Percentiles rank a stretch among this genome's conserved stretches.
Evolutionary conservation across 2,329 filamentous ascomycete species (phyloP).

Genomic region (Didymella pinodella): DNA sequence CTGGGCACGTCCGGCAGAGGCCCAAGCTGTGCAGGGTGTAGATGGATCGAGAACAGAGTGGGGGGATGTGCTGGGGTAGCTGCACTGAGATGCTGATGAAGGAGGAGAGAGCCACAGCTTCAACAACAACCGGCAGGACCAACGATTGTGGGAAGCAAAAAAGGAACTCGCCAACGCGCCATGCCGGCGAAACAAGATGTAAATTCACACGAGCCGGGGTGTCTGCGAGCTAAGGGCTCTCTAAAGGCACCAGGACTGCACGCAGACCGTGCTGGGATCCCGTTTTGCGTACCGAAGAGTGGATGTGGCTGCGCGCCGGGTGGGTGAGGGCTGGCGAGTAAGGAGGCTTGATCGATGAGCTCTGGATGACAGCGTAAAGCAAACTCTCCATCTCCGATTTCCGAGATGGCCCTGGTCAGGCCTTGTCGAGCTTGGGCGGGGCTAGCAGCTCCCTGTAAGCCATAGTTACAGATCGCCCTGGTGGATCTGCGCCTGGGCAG

Average conservation of each 20-base stretch:
- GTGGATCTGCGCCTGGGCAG: slow-evolving; percentile 48
- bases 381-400: slow-evolving; percentile 46
- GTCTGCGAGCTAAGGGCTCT: slow-evolving; percentile 29
- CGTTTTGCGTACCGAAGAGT: slow-evolving; percentile 35
- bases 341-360: slow-evolving; percentile 28
- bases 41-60: slow-evolving; percentile 27
- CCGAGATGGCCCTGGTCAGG: slow-evolving; percentile 35
- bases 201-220: slow-evolving; percentile 32
- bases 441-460: slow-evolving; percentile 41
- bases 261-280: slow-evolving; percentile 36
- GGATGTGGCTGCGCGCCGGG: slow-evolving; percentile 48
- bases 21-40: slow-evolving; percentile 31
- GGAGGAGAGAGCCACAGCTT: slow-evolving; percentile 40
- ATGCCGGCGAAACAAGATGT: slow-evolving; percentile 44
- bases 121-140: slow-evolving; percentile 6
- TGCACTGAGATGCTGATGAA: slow-evolving; percentile 31
- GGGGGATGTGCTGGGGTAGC: slow-evolving; percentile 28
- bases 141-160: slow-evolving; percentile 36
- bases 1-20: slow-evolving; percentile 36
- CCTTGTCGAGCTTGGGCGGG: slow-evolving; percentile 35
- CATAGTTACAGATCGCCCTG: slow-evolving; percentile 50
- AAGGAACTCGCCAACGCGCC: slow-evolving; percentile 43
- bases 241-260: slow-evolving; percentile 29
- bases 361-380: slow-evolving; percentile 36
- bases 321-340: slow-evolving; percentile 35